Evolutionary conservation across 225 moss, liverwort and hornwort genomes (phyloP), one percentile per base, ranked within the genome.

Genomic region (Polytrichum formosum): DNA sequence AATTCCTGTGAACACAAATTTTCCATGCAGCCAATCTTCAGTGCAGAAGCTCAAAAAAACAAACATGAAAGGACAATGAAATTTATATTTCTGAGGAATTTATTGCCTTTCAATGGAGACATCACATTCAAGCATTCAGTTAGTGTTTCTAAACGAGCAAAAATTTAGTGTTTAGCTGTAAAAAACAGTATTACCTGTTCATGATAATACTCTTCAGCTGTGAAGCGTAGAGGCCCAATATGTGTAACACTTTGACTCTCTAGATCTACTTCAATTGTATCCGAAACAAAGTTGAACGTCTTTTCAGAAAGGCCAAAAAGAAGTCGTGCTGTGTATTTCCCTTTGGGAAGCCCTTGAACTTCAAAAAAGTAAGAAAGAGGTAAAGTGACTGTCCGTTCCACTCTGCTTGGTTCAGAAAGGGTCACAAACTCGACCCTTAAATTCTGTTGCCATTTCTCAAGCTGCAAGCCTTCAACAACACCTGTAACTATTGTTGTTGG

Each of bases 381-480:
- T 35, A 94, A 72, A 28, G 70, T 63, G 66, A 88, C 65, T 55
- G 71, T 77, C 76, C 81, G 81, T 31, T 76, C 83, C 18, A 91
- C 81, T 73, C 69, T 80, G 68, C 65, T 72, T 54, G 91, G 81
- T 28, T 89, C 91, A 61, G 56, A 28, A 60, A 70, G 61, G 66
- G 86, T 75, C 31, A 67, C 65, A 75, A 91, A 78, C 74, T 89
- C 88, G 25, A 91, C 78, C 70, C 74, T 79, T 27, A 94, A 74
- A 75, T 90, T 80, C 18, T 90, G 83, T 76, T 90, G 94, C 91
- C 90, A 91, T 62, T 75, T 91, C 79, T 85, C 85, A n/a, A 91
- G 58, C 66, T 90, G 70, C 55, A 72, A 62, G 65, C 90, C 90
- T 79, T 90, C 88, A 29, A 85, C 90, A 10, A 88, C 76, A 55